Evolutionary conservation across 805 yeast genomes (phyloP), one percentile per base, ranked within the genome.

Genomic region (Starmerella asiatica): DNA sequence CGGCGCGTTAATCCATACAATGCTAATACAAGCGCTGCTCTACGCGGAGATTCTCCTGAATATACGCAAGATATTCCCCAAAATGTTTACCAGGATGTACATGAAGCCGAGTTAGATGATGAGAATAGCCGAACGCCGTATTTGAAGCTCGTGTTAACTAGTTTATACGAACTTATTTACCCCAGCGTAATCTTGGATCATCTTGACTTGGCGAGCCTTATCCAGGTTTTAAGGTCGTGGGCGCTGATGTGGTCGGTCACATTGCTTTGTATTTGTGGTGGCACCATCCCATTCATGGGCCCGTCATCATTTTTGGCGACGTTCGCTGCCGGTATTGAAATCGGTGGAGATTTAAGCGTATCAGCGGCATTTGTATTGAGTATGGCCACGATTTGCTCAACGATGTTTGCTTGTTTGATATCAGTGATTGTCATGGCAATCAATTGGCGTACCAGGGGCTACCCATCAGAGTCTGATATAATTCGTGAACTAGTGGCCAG

Each of bases 311-410:
- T 49, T 29, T 30, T 53, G 27, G 41, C 55, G 9, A 35, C 43
- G 14, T 54, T 56, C 29, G 32, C 53, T 7, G 40, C 46, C 6
- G 47, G 52, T 4, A 45, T 56, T 7, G 49, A 45, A 31, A 51
- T 56, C 5, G 37, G 50, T 2, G 60, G 60, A 3, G 51, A 51
- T 21, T 47, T 48, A 26, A 45, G 57, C 12, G 43, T 52, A 15
- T 40, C 48, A 17, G 37, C 46, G 12, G 45, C 49, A 4, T 38
- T 43, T 17, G 39, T 53, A 5, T 39, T 38, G 14, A 37, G 48
- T 21, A 32, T 53, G 32, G 29, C 43, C 11, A 45, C 42, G 14
- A 20, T 49, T 16, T 18, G 42, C 7, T 33, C 43, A 14, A 43
- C 47, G 2, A 26, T 47, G 2, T 36, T 43, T 11, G 47, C 53